Percentiles rank a stretch among this genome's conserved stretches.
These are phyloP conservation scores for Ilex aquifolium DNA, from an alignment of 257 asterid genomes.

Conservation along the genomic window DNA sequence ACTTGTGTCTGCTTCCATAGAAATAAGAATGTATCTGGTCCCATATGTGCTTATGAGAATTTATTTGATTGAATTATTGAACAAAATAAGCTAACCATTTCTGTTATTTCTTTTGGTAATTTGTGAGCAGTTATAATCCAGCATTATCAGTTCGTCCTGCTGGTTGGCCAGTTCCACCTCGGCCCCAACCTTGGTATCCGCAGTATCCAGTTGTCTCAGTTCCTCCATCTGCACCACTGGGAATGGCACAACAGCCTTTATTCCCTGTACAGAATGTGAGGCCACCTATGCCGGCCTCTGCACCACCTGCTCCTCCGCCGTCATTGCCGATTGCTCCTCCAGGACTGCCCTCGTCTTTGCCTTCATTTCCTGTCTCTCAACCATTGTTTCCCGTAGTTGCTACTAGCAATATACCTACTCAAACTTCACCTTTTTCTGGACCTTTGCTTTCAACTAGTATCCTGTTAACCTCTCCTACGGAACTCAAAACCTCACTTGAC, in stretches of 20 bases:
- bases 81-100: not conserved
- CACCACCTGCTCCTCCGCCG: slow-evolving; percentile 36
- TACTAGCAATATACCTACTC: slow-evolving; percentile 35
- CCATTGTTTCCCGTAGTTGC: slow-evolving; percentile 80
- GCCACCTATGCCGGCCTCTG: slow-evolving; percentile 43
- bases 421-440: slow-evolving; percentile 49
- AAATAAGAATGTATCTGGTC: too few species aligned
- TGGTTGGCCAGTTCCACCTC: slow-evolving; percentile 68
- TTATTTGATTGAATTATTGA: too few species aligned
- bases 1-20: too few species aligned
- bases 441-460: slow-evolving; percentile 34
- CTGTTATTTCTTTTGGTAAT: slow-evolving; percentile 7
- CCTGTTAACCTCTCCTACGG: slow-evolving; percentile 35
- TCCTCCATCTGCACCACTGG: slow-evolving; percentile 57
- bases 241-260: slow-evolving; percentile 72
- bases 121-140: slow-evolving; percentile 58
- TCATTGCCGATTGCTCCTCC: slow-evolving; percentile 62
- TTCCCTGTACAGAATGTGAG: slow-evolving; percentile 77
- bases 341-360: slow-evolving; percentile 44
- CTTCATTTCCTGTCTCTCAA: slow-evolving; percentile 56
- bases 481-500: slow-evolving; percentile 31
- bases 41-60: too few species aligned
- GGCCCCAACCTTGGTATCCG: slow-evolving; percentile 78
- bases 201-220: slow-evolving; percentile 57
- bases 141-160: slow-evolving; percentile 49